Percentiles rank a stretch among this genome's conserved stretches.
These are phyloP conservation scores for Aspergillus phoenicis DNA, from an alignment of 2,329 filamentous ascomycete genomes.

Conservation along the genomic window DNA sequence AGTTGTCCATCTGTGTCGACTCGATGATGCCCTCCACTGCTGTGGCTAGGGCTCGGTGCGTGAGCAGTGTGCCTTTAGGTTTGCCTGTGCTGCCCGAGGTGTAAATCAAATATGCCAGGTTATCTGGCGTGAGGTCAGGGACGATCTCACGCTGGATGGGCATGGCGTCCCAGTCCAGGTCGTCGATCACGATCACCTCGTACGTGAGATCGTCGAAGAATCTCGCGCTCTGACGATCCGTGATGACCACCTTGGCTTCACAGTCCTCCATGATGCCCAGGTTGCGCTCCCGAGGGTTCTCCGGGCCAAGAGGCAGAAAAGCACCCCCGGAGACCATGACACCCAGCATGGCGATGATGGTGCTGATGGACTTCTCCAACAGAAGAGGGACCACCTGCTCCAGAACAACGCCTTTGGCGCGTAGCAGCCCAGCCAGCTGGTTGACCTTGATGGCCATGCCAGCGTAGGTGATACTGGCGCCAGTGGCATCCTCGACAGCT, in stretches of 20 bases:
- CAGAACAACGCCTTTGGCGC: not conserved
- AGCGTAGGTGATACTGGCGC: not conserved
- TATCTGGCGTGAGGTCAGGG: not conserved
- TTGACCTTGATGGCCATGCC: not conserved
- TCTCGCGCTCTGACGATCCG: not conserved
- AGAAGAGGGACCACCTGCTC: slow-evolving; percentile 8
- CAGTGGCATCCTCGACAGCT: not conserved
- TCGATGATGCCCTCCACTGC: not conserved
- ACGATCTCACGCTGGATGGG: not conserved
- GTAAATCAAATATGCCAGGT: slow-evolving; percentile 13
- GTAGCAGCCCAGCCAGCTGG: not conserved
- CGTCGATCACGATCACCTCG: not conserved
- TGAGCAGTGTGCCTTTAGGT: slow-evolving; percentile 17
- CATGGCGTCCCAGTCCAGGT: not conserved
- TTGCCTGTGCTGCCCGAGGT: slow-evolving; percentile 16
- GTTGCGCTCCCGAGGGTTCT: slow-evolving; percentile 12
- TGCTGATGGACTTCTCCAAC: slow-evolving; percentile 9
- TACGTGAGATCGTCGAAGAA: not conserved
- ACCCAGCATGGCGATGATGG: slow-evolving; percentile 4
- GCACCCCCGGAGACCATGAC: slow-evolving; percentile 4
- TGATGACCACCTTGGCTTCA: slow-evolving; percentile 6
- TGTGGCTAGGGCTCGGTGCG: slow-evolving; percentile 7
- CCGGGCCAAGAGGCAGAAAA: slow-evolving; percentile 6
- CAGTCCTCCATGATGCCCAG: slow-evolving; percentile 3
- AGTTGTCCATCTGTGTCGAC: not conserved